Evolutionary conservation across 1,139 yeast species (phyloP).

Genomic region (Debaryomyces sp.): DNA sequence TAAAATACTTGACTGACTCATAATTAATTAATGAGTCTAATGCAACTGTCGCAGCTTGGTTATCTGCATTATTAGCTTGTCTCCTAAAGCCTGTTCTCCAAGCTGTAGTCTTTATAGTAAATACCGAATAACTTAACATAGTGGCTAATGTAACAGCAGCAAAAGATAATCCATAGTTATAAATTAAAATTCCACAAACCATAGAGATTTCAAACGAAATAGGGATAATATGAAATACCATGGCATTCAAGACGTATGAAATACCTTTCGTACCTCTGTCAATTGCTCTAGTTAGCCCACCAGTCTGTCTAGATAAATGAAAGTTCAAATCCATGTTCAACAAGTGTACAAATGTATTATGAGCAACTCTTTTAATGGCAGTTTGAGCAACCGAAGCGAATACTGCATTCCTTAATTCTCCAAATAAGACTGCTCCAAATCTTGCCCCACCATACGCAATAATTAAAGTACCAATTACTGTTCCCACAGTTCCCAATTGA

Average conservation of each 20-base stretch:
- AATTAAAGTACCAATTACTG: conserved; percentile 72
- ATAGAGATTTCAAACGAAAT: conserved; percentile 87
- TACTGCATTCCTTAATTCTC: conserved; percentile 91
- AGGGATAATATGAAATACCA: conserved; percentile 96
- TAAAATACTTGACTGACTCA: conserved; percentile 93
- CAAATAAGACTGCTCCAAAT: conserved; percentile 91
- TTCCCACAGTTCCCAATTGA: conserved; percentile 60
- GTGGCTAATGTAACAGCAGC: conserved; percentile 89
- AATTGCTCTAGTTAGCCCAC: conserved; percentile 93
- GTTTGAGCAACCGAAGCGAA: conserved; percentile 95
- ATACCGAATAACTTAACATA: conserved; percentile 82
- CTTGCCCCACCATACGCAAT: conserved; percentile 93
- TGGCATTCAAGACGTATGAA: conserved; percentile 86
- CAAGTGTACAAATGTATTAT: conserved; percentile 82
- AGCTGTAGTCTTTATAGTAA: conserved; percentile 90
- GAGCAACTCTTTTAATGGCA: conserved; percentile 89
- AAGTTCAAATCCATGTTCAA: conserved; percentile 85
- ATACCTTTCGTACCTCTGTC: conserved; percentile 98
- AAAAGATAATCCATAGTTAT: conserved; percentile 85
- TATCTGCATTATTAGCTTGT: conserved; percentile 91
- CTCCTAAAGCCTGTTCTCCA: conserved; percentile 96
- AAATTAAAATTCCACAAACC: conserved; percentile 91
- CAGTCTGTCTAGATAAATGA: conserved; percentile 91
- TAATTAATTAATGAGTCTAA: conserved; percentile 91
- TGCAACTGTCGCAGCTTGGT: conserved; percentile 91